A percentile compares a stretch with the other conserved stretches of the same genome.
These are phyloP conservation scores for Epichloe sibirici DNA, from an alignment of 2,329 filamentous ascomycete genomes.

Conservation along the genomic window DNA sequence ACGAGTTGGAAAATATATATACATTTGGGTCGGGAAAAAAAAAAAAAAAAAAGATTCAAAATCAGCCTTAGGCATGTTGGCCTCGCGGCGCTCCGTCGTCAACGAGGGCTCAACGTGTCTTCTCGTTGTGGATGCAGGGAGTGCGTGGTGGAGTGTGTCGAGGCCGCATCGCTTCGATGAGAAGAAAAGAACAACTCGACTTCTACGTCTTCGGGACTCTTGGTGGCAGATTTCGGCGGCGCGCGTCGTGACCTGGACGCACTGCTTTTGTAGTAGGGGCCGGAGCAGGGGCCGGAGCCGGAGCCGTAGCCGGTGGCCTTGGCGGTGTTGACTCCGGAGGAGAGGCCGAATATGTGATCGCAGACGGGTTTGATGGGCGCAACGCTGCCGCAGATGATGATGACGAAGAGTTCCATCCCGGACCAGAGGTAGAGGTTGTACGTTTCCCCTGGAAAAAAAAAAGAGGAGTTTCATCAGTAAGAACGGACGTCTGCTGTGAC, in stretches of 20 bases:
- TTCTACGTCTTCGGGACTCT: neutral
- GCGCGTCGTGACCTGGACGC: neutral
- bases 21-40: neutral
- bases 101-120: neutral
- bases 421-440: conserved; percentile 4
- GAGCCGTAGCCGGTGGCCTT: neutral
- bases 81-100: neutral
- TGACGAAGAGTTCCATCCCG: conserved; percentile 4
- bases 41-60: neutral
- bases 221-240: neutral
- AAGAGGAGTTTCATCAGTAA: too few relatives aligned
- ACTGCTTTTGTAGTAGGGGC: neutral
- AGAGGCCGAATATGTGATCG: neutral
- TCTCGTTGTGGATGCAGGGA: neutral
- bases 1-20: neutral
- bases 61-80: neutral
- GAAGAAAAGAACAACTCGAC: neutral
- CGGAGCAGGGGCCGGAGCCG: neutral
- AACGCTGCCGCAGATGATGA: conserved; percentile 6
- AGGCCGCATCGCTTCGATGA: neutral
- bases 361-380: conserved; percentile 5
- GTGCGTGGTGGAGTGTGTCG: neutral
- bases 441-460: neutral
- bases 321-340: neutral
- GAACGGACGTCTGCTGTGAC: too few relatives aligned